phyloP scores from a whole-genome alignment of 1,139 yeast genomes.

The Protomyces inundatus region DNA sequence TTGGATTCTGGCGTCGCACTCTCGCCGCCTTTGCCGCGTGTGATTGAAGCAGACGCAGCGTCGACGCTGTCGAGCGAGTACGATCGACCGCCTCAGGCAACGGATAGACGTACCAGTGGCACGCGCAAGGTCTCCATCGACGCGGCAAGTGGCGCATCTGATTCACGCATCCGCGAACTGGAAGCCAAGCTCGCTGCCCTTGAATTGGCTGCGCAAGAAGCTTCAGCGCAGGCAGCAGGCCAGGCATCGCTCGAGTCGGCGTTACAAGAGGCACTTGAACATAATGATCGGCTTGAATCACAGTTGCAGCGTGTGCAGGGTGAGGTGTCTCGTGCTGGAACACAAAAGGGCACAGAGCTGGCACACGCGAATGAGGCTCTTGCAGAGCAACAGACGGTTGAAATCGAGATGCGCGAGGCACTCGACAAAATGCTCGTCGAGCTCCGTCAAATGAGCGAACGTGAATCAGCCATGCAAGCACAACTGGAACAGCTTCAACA shows the following conservation, averaged over 20 bases:
- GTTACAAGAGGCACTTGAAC: constrained; percentile 2
- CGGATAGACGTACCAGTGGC: constrained; percentile 42
- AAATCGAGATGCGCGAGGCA: constrained; percentile 44
- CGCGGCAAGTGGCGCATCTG: not conserved
- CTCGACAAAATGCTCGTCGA: constrained; percentile 43
- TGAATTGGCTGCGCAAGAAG: constrained; percentile 1
- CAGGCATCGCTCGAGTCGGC: constrained; percentile 13
- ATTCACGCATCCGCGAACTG: not conserved
- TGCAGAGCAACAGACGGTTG: constrained; percentile 39
- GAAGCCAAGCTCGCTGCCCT: not conserved
- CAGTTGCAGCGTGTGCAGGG: not conserved
- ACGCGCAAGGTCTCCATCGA: constrained; percentile 36
- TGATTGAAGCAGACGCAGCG: not conserved
- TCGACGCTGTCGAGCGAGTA: constrained; percentile 4
- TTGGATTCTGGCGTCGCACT: too few species aligned
- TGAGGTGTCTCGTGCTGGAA: not conserved
- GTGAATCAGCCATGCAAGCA: constrained; percentile 33
- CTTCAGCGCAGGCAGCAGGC: not conserved
- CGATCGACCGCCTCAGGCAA: constrained; percentile 40
- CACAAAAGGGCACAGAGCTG: constrained; percentile 17
- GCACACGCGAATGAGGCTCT: constrained; percentile 34
- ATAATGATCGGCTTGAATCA: constrained; percentile 5
- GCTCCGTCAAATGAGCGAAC: constrained; percentile 41
- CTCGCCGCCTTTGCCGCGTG: not conserved
- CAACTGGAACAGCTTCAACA: constrained; percentile 34